These are phyloP conservation scores for Brachypodium distachyon DNA, from an alignment of 202 grass and related monocot genomes.

Conservation along the genomic window DNA sequence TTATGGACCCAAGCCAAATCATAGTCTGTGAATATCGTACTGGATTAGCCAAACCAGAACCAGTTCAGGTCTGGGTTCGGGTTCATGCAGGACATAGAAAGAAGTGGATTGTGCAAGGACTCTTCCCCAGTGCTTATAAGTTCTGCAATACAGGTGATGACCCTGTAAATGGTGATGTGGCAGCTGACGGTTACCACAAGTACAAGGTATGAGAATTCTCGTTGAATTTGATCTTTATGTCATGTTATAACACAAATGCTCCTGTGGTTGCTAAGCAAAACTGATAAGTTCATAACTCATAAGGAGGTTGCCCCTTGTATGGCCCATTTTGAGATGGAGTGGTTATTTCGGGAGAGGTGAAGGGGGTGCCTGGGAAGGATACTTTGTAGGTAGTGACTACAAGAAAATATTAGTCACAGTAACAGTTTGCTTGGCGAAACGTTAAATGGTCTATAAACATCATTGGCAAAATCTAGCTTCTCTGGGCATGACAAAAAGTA, in stretches of 20 bases:
- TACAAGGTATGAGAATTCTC: constrained; percentile 27
- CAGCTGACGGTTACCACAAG: constrained; percentile 45
- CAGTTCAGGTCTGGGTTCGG: not conserved
- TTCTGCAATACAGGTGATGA: constrained; percentile 7
- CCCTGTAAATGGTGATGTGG: constrained; percentile 24
- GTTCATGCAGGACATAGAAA: not conserved
- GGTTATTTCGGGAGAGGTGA: not conserved
- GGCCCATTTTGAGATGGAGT: not conserved
- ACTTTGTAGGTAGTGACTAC: not conserved
- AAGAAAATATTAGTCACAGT: not conserved
- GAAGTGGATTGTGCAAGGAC: not conserved
- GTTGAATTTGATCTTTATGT: not conserved
- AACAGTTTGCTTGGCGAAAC: not conserved
- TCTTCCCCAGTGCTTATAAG: not conserved
- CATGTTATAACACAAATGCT: not conserved
- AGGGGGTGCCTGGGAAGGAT: not conserved
- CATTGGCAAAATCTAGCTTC: not conserved
- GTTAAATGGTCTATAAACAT: not conserved
- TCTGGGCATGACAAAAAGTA: not conserved
- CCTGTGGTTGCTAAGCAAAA: not conserved
- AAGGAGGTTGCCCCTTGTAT: not conserved
- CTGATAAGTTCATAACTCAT: not conserved
- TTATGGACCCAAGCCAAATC: not conserved
- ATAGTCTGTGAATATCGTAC: not conserved
- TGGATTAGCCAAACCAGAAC: not conserved